A percentile compares a stretch with the other conserved stretches of the same genome.
Evolutionary conservation across 768 basidiomycete species (phyloP).

Genomic region (Pleurotus cornucopiae): DNA sequence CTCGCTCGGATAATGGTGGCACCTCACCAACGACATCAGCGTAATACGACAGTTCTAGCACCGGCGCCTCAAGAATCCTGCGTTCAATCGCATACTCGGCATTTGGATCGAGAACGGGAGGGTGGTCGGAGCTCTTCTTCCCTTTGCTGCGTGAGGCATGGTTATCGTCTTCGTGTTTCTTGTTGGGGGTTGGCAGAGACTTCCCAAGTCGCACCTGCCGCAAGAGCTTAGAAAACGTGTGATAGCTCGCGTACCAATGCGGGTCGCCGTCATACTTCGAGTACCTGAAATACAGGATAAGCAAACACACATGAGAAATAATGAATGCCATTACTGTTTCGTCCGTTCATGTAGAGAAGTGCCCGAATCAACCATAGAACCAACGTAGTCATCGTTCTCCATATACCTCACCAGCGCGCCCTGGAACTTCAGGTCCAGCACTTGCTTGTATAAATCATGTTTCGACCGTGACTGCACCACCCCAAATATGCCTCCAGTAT

Average conservation of each 20-base stretch:
- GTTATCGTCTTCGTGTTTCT: neutral
- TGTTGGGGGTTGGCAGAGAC: neutral
- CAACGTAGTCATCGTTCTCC: constrained; percentile 73
- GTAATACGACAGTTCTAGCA: constrained; percentile 82
- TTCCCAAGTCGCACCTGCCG: constrained; percentile 42
- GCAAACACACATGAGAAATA: neutral
- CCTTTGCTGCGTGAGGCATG: constrained; percentile 7
- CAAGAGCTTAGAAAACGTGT: constrained; percentile 50
- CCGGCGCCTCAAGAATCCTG: constrained; percentile 72
- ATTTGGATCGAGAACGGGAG: constrained; percentile 53
- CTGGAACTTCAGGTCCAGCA: constrained; percentile 68
- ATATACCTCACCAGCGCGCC: constrained; percentile 59
- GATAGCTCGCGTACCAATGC: constrained; percentile 32
- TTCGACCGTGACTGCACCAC: constrained; percentile 81
- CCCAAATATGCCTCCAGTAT: constrained; percentile 77
- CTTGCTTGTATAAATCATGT: constrained; percentile 80
- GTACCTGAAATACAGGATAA: constrained; percentile 18
- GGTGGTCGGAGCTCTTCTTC: constrained; percentile 46
- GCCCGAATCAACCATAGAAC: constrained; percentile 64
- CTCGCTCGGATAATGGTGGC: constrained; percentile 32
- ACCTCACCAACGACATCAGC: constrained; percentile 80
- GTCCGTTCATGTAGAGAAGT: constrained; percentile 55
- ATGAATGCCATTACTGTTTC: constrained; percentile 31
- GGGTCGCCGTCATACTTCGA: constrained; percentile 16
- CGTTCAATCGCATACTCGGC: constrained; percentile 87